These are phyloP conservation scores for Phytophthora pistaciae DNA, from an alignment of 352 stramenopile genomes.

Conservation along the genomic window DNA sequence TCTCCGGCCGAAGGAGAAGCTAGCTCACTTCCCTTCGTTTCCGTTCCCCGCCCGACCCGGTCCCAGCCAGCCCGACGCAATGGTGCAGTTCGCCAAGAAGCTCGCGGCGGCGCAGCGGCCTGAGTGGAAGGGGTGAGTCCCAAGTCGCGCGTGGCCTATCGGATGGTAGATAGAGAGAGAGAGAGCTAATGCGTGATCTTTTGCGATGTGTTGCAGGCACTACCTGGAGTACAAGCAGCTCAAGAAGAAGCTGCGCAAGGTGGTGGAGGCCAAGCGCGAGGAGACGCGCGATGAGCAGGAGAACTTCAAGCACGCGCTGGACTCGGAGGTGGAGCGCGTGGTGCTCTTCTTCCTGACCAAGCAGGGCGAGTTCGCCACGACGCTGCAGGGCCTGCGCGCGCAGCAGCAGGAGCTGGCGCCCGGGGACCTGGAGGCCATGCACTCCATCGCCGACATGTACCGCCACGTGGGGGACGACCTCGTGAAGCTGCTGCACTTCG, in stretches of 20 bases:
- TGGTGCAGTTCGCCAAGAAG: slow-evolving; percentile 91
- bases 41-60: too few species aligned
- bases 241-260: slow-evolving; percentile 88
- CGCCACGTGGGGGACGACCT: slow-evolving; percentile 83
- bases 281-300: slow-evolving; percentile 62
- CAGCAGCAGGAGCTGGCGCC: slow-evolving; percentile 53
- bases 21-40: background rate
- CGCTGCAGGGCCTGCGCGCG: slow-evolving; percentile 57
- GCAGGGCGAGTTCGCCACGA: slow-evolving; percentile 85
- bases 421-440: slow-evolving; percentile 74
- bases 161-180: background rate
- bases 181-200: slow-evolving; percentile 1
- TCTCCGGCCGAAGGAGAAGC: too few species aligned
- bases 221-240: slow-evolving; percentile 93
- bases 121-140: slow-evolving; percentile 72
- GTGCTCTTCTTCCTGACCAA: slow-evolving; percentile 90
- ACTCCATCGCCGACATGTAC: slow-evolving; percentile 69
- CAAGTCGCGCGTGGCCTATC: background rate
- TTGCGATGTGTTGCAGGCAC: slow-evolving; percentile 49
- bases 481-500: slow-evolving; percentile 84
- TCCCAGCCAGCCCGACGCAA: slow-evolving; percentile 14
- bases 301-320: slow-evolving; percentile 77
- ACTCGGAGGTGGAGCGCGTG: slow-evolving; percentile 81
- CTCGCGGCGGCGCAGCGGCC: slow-evolving; percentile 71
- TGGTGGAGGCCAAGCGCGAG: slow-evolving; percentile 57